phyloP scores from a whole-genome alignment of 208 protist species.

The Crithidia mellificae region DNA sequence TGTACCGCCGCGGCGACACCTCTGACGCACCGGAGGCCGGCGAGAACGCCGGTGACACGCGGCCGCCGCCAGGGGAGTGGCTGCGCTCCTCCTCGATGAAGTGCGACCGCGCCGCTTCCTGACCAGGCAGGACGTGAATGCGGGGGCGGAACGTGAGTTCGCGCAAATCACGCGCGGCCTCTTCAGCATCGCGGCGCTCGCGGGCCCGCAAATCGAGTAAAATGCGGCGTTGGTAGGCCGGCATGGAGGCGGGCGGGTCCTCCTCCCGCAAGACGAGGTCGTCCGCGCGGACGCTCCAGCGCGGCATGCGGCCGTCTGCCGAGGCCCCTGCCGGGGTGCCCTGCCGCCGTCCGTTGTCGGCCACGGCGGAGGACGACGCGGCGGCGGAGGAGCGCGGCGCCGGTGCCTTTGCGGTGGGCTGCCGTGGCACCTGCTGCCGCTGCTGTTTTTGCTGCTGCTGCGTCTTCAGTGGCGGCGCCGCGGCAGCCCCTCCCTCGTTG shows the following conservation, averaged over 20 bases:
- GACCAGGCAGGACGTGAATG: conserved; percentile 27
- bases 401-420: neutral
- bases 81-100: conserved; percentile 22
- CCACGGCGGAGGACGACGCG: neutral
- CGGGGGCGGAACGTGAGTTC: conserved; percentile 62
- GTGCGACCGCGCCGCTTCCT: conserved; percentile 5
- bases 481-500: neutral
- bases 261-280: conserved; percentile 19
- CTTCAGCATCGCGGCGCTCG: conserved; percentile 54
- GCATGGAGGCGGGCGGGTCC: conserved; percentile 36
- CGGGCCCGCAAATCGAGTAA: conserved; percentile 62
- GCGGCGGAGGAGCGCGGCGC: neutral
- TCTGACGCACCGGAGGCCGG: conserved; percentile 20
- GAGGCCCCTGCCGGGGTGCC: neutral
- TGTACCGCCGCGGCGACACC: conserved; percentile 23
- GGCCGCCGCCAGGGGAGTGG: conserved; percentile 14
- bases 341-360: neutral
- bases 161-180: conserved; percentile 44
- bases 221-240: conserved; percentile 66
- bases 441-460: neutral
- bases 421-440: neutral
- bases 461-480: no score
- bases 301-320: conserved; percentile 1
- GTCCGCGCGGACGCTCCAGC: conserved; percentile 5
- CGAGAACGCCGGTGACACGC: conserved; percentile 5